Base-by-base conservation (phyloP, 805 yeast species). In the Tetrapisispora iriomotensis region DNA sequence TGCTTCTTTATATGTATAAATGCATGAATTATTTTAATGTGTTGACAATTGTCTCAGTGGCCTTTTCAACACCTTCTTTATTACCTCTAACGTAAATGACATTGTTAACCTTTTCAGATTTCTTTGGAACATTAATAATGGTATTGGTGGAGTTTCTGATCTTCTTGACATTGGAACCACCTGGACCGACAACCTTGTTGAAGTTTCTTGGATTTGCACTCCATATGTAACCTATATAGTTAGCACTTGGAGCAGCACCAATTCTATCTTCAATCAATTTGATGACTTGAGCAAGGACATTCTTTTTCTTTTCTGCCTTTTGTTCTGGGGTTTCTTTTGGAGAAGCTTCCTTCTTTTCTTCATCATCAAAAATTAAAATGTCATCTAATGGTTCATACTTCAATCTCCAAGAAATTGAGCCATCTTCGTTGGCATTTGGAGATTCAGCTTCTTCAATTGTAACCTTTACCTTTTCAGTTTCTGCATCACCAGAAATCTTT, bases 171-270 rank as follows among this genome's bases (percentile, higher is more conserved):
- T 73, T 76, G 26, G 77, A 62, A 34, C 95, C 95, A 48, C 75
- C 79, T 13, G 85, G 77, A 8, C 95, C 95, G 46, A 86, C 74
- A 38, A 85, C 67, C 56, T 69, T 73, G 42, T 80, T 72, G 59
- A 82, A 80, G 33, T 57, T 56, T 21, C 61, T 54, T 12, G 75
- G 61, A 41, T 74, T 68, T 30, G 72, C 60, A 29, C 75, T 62
- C 71, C 81, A 80, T 44, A 82, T 62, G 73, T 75, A 83, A 12
- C 79, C 92, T 35, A 64, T 66, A 30, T 64, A 51, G 32, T 69
- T 67, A 37, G 74, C 75, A 18, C 53, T 50, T 42, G 66, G 53
- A 37, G 75, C 75, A 30, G 60, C 58, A 23, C 60, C 70, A 48
- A 83, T 60, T 40, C 75, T 65, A 20, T 64, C 64, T 45, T 72